Conservation (phyloP, 1,284 basidiomycete species). For the Apiotrichum veenhuisii region DNA sequence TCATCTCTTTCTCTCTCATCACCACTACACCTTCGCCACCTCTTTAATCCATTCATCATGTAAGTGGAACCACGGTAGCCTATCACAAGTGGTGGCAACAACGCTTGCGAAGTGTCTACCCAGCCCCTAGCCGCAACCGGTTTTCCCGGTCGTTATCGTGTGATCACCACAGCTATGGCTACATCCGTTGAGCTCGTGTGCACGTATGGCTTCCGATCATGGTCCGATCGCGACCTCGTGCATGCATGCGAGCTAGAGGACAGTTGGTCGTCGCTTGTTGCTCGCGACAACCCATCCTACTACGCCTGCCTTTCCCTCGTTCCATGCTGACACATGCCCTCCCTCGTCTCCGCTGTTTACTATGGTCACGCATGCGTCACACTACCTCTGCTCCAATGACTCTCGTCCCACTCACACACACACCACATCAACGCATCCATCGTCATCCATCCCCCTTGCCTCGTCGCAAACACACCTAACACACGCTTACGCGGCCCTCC, state of each 20-base stretch:
- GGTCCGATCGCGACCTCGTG: neutral
- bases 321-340: slow-evolving; percentile 3
- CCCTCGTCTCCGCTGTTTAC: neutral
- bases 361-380: neutral
- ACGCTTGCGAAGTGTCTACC: neutral
- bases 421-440: neutral
- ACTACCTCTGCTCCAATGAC: too few relatives aligned
- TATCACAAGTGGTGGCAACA: neutral
- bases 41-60: slow-evolving; percentile 8
- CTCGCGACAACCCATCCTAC: neutral
- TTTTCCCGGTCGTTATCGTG: neutral
- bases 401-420: neutral
- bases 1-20: neutral
- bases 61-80: neutral
- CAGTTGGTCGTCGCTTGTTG: neutral
- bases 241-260: neutral
- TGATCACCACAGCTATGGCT: neutral
- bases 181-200: too few relatives aligned
- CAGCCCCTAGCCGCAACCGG: neutral
- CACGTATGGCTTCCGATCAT: too few relatives aligned
- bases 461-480: neutral
- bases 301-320: neutral
- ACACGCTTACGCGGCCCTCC: neutral
- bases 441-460: neutral
- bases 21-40: neutral